Evolutionary conservation across 768 basidiomycete species (phyloP), one percentile per base, ranked within the genome.

Genomic region (Hericium alpestre): DNA sequence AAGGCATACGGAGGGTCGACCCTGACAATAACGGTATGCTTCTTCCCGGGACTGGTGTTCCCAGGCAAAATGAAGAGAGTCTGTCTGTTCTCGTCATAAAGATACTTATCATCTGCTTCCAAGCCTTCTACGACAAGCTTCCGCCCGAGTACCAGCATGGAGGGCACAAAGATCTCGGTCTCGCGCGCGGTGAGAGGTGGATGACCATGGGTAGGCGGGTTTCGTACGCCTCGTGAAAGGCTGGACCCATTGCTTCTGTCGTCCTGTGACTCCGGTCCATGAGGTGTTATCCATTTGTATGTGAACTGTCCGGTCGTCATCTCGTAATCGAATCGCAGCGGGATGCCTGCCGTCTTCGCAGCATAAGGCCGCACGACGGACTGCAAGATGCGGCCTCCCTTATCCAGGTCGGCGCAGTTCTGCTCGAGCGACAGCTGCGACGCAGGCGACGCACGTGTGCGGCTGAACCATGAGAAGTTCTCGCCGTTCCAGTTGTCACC

Each of bases 401-500:
- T 84, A 67, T 98, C 93, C 37, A 93, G 76, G 5, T 83, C 80
- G n/a, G 79, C 74, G 2, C 83, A 77, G 18, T 72, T 73, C 68
- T 89, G 88, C 9, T 79, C 76, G 56, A 79, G 76, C 60, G 77
- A 78, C 12, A 86, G 73, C 41, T 82, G 65, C 0, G 77, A 78
- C 0, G 76, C 65, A 1, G 79, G 86, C 52, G 82, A 72, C 1
- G 79, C 82, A 15, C 85, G 81, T 38, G 68, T 71, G 46, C 73
- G 72, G 64, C 83, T 83, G 77, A 92, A 97, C 90, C 91, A 96
- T 1, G 91, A 93, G 67, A 99, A 97, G 72, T 94, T 96, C 70
- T 99, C 94, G 54, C 89, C 91, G 64, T 94, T 95, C 94, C 94
- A 96, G 67, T 84, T 71, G 67, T 97, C 94, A 15, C 95, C 95